Percentiles rank a stretch among this genome's conserved stretches.
These are phyloP conservation scores for Ophiobolus disseminans DNA, from an alignment of 2,329 filamentous ascomycete species.

Conservation along the genomic window DNA sequence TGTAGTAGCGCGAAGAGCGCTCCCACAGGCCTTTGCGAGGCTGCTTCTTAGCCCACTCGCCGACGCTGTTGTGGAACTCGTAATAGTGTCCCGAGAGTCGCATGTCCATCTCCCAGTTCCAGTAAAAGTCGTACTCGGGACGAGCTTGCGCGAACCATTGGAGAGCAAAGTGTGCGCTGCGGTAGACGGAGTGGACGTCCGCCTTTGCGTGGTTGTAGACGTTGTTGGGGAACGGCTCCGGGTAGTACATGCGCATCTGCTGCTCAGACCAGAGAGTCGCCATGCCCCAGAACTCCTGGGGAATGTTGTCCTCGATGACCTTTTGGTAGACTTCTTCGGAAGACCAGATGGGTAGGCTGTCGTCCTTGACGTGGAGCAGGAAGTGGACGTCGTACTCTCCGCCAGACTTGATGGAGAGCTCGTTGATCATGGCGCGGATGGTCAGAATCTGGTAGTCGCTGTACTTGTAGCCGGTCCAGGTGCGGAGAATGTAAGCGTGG, in stretches of 20 bases:
- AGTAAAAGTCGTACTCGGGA: slow-evolving; percentile 63
- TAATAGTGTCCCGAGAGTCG: slow-evolving; percentile 84
- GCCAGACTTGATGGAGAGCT: slow-evolving; percentile 79
- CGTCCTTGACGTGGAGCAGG: slow-evolving; percentile 83
- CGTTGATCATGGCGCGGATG: slow-evolving; percentile 81
- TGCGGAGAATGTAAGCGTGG: slow-evolving; percentile 83
- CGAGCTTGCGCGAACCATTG: slow-evolving; percentile 61
- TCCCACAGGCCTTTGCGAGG: slow-evolving; percentile 78
- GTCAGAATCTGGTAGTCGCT: slow-evolving; percentile 80
- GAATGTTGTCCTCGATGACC: slow-evolving; percentile 72
- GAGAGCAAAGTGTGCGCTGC: slow-evolving; percentile 61
- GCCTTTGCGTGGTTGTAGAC: slow-evolving; percentile 65
- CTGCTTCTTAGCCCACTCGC: slow-evolving; percentile 69
- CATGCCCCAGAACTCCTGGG: slow-evolving; percentile 86
- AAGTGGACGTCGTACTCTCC: slow-evolving; percentile 88
- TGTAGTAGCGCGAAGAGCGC: slow-evolving; percentile 74
- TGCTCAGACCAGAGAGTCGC: slow-evolving; percentile 92
- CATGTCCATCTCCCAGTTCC: slow-evolving; percentile 92
- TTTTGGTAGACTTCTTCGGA: slow-evolving; percentile 72
- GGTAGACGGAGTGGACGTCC: slow-evolving; percentile 89
- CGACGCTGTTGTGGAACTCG: slow-evolving; percentile 74
- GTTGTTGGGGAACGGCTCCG: slow-evolving; percentile 82
- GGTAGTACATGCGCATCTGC: slow-evolving; percentile 90
- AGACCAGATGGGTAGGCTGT: slow-evolving; percentile 77
- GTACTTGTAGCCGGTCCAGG: slow-evolving; percentile 84